These are phyloP conservation scores for Penicillium bialowiezense DNA, from an alignment of 495 filamentous ascomycete genomes.

Conservation along the genomic window DNA sequence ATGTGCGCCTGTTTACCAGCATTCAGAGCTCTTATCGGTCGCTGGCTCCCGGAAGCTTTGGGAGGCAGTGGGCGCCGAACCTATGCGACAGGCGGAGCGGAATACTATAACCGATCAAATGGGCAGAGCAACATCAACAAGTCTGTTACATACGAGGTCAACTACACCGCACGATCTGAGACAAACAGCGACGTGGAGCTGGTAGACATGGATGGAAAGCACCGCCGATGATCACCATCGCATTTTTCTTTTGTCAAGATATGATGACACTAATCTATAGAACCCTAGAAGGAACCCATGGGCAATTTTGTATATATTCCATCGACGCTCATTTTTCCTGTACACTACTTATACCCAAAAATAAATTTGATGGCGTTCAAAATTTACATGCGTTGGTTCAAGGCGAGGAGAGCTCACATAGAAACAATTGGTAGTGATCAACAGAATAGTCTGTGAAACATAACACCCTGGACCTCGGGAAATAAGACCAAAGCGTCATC, in stretches of 20 bases:
- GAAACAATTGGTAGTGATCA: too few relatives aligned
- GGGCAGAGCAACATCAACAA: slow-evolving; percentile 16
- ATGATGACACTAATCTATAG: neutral
- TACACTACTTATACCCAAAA: too few relatives aligned
- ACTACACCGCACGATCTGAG: slow-evolving; percentile 6
- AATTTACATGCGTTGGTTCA: too few relatives aligned
- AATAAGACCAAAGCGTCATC: too few relatives aligned
- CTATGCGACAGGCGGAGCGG: neutral
- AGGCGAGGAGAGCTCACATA: too few relatives aligned
- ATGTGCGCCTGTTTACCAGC: slow-evolving; percentile 31
- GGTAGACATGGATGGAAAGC: slow-evolving; percentile 9
- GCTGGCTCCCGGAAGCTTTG: slow-evolving; percentile 8
- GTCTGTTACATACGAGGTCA: slow-evolving; percentile 19
- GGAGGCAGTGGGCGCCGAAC: slow-evolving; percentile 7
- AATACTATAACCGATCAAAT: neutral
- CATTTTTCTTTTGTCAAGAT: neutral
- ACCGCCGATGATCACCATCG: neutral
- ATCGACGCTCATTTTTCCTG: too few relatives aligned
- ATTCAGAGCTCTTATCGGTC: slow-evolving; percentile 12
- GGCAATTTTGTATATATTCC: too few relatives aligned
- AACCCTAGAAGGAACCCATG: too few relatives aligned
- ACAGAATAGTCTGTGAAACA: too few relatives aligned
- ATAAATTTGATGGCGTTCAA: too few relatives aligned
- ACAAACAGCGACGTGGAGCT: slow-evolving; percentile 11
- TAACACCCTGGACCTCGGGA: too few relatives aligned